Percentiles rank a stretch among this genome's conserved stretches.
Evolutionary conservation across 164 flowering plant species (phyloP).

Genomic region (Magnolia sinica): DNA sequence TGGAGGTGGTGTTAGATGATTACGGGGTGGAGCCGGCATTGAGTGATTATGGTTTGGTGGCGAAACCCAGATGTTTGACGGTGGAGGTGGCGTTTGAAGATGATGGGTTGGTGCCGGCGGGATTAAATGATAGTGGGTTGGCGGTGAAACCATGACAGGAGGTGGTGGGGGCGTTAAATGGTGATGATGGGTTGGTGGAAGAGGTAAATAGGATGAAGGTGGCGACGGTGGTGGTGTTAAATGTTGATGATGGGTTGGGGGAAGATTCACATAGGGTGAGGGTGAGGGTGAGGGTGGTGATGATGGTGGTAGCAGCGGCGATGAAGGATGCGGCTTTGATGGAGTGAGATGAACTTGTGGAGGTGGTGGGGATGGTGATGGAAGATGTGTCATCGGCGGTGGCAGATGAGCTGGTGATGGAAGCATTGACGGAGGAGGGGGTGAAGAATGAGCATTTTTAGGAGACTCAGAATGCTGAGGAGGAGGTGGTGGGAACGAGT

Average conservation of each 20-base stretch:
- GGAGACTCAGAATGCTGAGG: conserved; percentile 6
- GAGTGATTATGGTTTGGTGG: neutral
- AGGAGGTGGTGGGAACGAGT: neutral
- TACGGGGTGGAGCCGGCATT: neutral
- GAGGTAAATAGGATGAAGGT: neutral
- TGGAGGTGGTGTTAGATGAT: conserved; percentile 9
- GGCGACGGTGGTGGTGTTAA: neutral
- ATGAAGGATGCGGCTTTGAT: neutral
- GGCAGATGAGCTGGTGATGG: neutral
- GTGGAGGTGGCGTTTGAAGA: conserved; percentile 6
- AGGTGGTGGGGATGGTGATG: neutral
- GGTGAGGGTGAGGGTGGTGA: neutral
- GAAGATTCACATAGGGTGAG: neutral
- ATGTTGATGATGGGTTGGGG: neutral
- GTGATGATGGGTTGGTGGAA: neutral
- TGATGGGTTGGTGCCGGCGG: conserved; percentile 8
- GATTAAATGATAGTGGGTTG: neutral
- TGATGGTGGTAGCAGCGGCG: neutral
- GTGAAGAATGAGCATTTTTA: neutral
- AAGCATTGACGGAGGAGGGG: conserved; percentile 1
- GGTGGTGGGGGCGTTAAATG: conserved; percentile 10
- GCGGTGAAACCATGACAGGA: neutral
- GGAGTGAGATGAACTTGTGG: neutral
- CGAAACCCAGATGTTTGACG: neutral
- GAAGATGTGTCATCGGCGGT: neutral